These are phyloP conservation scores for Huntiella omanensis DNA, from an alignment of 2,329 filamentous ascomycete genomes.

Conservation along the genomic window DNA sequence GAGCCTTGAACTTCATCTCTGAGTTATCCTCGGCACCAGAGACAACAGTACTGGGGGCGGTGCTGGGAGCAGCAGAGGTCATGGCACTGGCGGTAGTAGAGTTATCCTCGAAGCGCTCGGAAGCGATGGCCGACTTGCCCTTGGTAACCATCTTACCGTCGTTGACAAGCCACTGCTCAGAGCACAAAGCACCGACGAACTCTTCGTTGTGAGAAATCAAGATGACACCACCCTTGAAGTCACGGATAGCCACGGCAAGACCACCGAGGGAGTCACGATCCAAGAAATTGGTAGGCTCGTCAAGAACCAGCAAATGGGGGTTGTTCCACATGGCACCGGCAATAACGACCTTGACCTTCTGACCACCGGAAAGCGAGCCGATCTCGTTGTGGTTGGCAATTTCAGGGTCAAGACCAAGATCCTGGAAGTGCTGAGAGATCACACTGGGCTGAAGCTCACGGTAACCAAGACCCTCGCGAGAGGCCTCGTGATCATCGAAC, in stretches of 20 bases:
- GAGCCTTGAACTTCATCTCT: constrained; percentile 70
- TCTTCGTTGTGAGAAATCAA: constrained; percentile 99
- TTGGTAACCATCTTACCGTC: constrained; percentile 76
- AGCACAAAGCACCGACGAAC: constrained; percentile 87
- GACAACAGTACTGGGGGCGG: constrained; percentile 48
- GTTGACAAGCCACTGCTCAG: constrained; percentile 88
- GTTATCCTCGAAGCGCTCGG: constrained; percentile 76
- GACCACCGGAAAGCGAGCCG: constrained; percentile 81
- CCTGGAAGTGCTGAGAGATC: constrained; percentile 96
- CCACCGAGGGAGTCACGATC: constrained; percentile 94
- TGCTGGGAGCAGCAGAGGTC: constrained; percentile 34
- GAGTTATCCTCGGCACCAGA: constrained; percentile 64
- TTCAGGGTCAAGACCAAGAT: constrained; percentile 86
- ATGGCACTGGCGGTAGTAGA: constrained; percentile 40
- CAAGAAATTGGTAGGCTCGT: constrained; percentile 98
- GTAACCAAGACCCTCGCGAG: constrained; percentile 95
- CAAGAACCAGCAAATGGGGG: constrained; percentile 87
- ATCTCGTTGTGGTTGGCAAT: constrained; percentile 99
- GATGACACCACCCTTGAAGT: constrained; percentile 95
- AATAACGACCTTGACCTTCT: constrained; percentile 98
- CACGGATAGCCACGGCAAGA: constrained; percentile 89
- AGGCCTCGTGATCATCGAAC: constrained; percentile 96
- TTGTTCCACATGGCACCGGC: constrained; percentile 98
- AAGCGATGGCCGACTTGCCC: constrained; percentile 51
- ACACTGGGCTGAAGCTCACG: constrained; percentile 80